Evolutionary conservation across 495 filamentous ascomycete species (phyloP), one percentile per base, ranked within the genome.

Genomic region (Parathielavia appendiculata): DNA sequence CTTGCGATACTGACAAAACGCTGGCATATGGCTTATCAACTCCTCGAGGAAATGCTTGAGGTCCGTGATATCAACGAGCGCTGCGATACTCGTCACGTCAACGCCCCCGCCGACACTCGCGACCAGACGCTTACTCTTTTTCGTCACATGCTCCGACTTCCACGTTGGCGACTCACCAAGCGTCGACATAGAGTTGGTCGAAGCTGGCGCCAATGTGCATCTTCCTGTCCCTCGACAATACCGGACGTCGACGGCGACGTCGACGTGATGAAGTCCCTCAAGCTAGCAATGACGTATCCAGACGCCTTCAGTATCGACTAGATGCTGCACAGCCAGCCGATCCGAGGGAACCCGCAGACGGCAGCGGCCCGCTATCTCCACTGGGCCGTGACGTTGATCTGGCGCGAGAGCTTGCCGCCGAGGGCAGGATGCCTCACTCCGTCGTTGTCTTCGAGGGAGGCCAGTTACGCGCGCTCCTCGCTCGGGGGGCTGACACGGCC

Each of bases 291-390:
- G 14, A 13, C 20, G 14, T 22, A 26, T 17, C 35, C 2, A n/a
- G 36, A 13, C 22, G 30, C 35, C 51, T 41, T 43, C 30, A n/a
- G 22, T 16, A 43, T 58, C 11, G 41, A 43, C 14, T 13, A 34
- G 36, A 58, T 58, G 56, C 46, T 58, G n/a, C 26, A 17, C 16
- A 40, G 32, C 38, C 56, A 58, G 10, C 56, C 56, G 5, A 53
- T 53, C 23, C 48, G 48, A 2, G 56, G 56, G 4, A 58, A 58
- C 17, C 47, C 39, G 19, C 30, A 52, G 19, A 48, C 56, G 2
- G 23, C 13, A 5, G 0, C 6, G n/a, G 26, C 36, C 22, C 38
- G 32, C 0, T 53, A 58, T 23, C 56, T 58, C 17, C 56, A 58
- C n/a, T 41, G n/a, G n/a, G n/a, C n/a, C n/a, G n/a, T n/a, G n/a